Base-by-base conservation (phyloP, 495 filamentous ascomycete genomes). In the Terfezia boudieri region DNA sequence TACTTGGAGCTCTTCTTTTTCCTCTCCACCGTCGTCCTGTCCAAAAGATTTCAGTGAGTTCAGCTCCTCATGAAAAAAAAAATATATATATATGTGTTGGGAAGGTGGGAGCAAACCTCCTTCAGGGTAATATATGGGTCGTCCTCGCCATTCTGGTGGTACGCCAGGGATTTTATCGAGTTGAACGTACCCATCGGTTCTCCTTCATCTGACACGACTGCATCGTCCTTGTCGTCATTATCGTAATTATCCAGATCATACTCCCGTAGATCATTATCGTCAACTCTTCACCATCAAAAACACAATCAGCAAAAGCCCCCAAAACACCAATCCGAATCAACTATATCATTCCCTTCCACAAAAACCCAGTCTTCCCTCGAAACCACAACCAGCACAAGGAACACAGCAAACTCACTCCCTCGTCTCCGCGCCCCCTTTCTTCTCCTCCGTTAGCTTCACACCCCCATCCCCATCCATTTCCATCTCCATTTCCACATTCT, bases 221-320 rank as follows among this genome's bases (percentile, higher is more conserved):
- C 41, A 16, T 80, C 76, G 36, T 77, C 76, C 9, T 80, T 75
- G 32, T 82, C 80, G 53, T 89, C 82, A 60, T 82, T 82, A 57
- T 92, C 86, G 63, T 96, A 99, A 66, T 94, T 80, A 55, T 96
- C 92, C 49, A 99, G 71, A 64, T 99, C 78, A 66, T 94, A 96
- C 67, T 96, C 86, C 66, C 85, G 88, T 9, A 99, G 74, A 65
- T 93, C 86, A 60, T 88, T 84, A 59, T 93, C 86, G 53, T 84
- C 76, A 38, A 46, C 41, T 20, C 41, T 46, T 14, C 17, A 14
- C 41, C 41, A 46, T 8, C 12, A 8, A 14, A 20, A 46, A 46
- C 41, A 46, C 41, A 4, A 8, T 14, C 17, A 14, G 14, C 41
- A 46, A 14, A 2, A 20, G 6, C 46, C 4, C 38, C 58, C n/a